Conservation (phyloP, 345 rosid species). For the Mallotus nudiflorus region DNA sequence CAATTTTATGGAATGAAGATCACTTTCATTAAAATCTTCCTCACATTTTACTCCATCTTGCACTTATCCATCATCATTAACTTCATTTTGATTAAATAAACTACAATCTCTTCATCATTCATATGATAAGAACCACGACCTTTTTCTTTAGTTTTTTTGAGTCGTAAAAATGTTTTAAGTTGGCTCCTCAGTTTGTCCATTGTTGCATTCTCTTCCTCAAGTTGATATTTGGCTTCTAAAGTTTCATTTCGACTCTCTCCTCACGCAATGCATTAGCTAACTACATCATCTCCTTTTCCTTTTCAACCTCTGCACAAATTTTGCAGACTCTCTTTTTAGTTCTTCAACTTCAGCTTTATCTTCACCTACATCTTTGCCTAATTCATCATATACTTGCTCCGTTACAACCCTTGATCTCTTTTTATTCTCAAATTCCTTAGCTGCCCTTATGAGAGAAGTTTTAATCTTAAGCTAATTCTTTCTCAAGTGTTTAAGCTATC, state of each 20-base stretch:
- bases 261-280: slow-evolving; percentile 68
- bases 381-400: slow-evolving; percentile 82
- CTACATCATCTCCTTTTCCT: slow-evolving; percentile 80
- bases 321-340: too few relatives aligned
- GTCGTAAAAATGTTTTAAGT: slow-evolving; percentile 72
- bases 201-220: slow-evolving; percentile 77
- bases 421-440: slow-evolving; percentile 82
- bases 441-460: slow-evolving; percentile 58
- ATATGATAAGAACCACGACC: slow-evolving; percentile 42
- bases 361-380: slow-evolving; percentile 61
- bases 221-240: slow-evolving; percentile 70
- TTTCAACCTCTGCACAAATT: slow-evolving; percentile 71
- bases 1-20: slow-evolving; percentile 82
- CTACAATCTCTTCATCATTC: slow-evolving; percentile 51
- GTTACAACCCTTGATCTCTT: slow-evolving; percentile 73
- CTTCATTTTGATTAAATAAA: slow-evolving; percentile 51
- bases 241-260: slow-evolving; percentile 75
- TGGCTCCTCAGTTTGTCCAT: slow-evolving; percentile 80
- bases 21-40: slow-evolving; percentile 76
- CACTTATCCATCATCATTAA: slow-evolving; percentile 58
- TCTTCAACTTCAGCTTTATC: slow-evolving; percentile 70
- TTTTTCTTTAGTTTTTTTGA: slow-evolving; percentile 63
- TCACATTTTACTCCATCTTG: slow-evolving; percentile 53
- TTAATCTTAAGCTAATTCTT: slow-evolving; percentile 78
- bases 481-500: slow-evolving; percentile 81